Base-by-base conservation (phyloP, 495 filamentous ascomycete genomes). In the Penicillium canescens region DNA sequence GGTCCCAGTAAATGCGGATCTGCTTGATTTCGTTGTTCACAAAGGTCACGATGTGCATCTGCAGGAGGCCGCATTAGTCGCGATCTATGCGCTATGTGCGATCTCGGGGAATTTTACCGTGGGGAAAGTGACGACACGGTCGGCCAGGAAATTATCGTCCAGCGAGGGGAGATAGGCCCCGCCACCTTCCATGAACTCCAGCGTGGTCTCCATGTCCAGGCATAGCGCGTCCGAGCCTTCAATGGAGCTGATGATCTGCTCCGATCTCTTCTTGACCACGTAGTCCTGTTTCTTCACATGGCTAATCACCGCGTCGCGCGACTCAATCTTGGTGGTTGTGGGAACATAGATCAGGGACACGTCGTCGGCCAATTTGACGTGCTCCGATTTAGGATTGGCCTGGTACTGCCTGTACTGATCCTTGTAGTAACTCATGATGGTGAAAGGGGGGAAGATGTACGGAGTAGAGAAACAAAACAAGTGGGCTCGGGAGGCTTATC, bases 41-140 rank as follows among this genome's bases (percentile, higher is more conserved):
- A 74, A 96, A 97, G 37, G 82, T 81, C 58, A 98, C 94, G 46
- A 98, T 84, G 75, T 98, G 94, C 59, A 91, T 79, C 92, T 97
- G 66, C 42, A 42, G 44, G 24, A n/a, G 45, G 3, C 0, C 26
- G 43, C 45, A 49, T 49, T 49, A 59, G 56, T 79, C 39, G 78
- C 65, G 34, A 51, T 14, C 7, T 24, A 43, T 31, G 40, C 34
- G 26, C 33, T 42, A 37, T 21, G 50, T 46, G 43, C 50, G 53
- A 50, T 52, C 34, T 53, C 36, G 56, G 62, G 54, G 52, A 53
- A 77, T 86, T 86, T 63, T 82, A 96, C 92, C 78, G 94, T 83
- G 51, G 90, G 86, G 58, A 98, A 83, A 36, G 81, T 86, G 42
- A 90, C 90, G 57, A 83, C 83, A 55, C 86, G 86, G 69, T 98